Conservation (phyloP, 2,329 filamentous ascomycete genomes). For the Endoconidiophora laricicola region DNA sequence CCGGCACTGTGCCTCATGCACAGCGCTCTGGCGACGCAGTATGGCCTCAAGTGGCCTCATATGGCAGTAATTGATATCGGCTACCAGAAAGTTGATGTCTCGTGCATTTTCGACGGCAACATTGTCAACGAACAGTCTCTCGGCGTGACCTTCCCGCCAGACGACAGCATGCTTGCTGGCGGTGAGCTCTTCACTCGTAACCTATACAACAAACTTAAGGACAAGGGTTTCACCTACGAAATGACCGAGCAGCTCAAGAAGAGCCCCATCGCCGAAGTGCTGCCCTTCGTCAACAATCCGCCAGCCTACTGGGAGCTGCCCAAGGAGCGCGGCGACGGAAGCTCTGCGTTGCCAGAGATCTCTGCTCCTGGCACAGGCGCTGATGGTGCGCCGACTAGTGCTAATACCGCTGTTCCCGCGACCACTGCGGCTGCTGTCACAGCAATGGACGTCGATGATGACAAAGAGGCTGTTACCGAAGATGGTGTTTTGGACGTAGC, state of each 20-base stretch:
- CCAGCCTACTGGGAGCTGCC: constrained; percentile 33
- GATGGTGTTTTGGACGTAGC: constrained; percentile 72
- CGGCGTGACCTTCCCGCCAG: constrained; percentile 34
- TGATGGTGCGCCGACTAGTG: constrained; percentile 18
- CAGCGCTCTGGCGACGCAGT: constrained; percentile 72
- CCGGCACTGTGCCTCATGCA: constrained; percentile 85
- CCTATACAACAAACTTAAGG: constrained; percentile 48
- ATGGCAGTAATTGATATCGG: constrained; percentile 86
- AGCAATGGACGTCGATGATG: constrained; percentile 23
- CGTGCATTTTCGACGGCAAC: constrained; percentile 69
- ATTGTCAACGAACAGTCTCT: constrained; percentile 51
- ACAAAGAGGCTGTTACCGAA: constrained; percentile 29
- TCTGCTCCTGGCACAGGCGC: constrained; percentile 16
- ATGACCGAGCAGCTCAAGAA: constrained; percentile 58
- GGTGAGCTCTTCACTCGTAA: constrained; percentile 73
- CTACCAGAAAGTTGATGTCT: constrained; percentile 81
- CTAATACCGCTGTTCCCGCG: constrained; percentile 16
- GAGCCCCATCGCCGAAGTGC: constrained; percentile 48
- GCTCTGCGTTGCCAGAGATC: background rate
- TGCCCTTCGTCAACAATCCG: constrained; percentile 35
- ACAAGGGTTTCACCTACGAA: constrained; percentile 41
- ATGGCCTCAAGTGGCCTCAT: constrained; percentile 57
- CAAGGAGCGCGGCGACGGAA: constrained; percentile 21
- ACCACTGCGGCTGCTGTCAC: constrained; percentile 20
- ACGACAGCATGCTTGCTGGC: constrained; percentile 42